These are phyloP conservation scores for Yamadazyma sp. DNA, from an alignment of 805 yeast species.

Conservation along the genomic window DNA sequence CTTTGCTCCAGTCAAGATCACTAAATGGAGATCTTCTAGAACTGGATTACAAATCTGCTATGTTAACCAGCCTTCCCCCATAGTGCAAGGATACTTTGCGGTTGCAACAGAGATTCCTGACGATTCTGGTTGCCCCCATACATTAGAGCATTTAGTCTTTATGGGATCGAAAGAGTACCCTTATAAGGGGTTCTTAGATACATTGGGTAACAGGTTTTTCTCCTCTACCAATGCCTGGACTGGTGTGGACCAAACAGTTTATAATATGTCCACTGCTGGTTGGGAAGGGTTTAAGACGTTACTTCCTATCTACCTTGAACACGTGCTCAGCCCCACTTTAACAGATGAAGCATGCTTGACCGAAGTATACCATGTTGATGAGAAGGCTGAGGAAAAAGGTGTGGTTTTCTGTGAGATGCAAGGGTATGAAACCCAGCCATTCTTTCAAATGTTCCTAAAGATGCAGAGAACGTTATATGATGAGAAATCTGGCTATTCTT, in stretches of 20 bases:
- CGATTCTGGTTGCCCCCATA: conserved; percentile 93
- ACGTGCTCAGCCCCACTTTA: conserved; percentile 77
- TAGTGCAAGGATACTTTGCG: conserved; percentile 91
- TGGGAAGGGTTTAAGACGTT: conserved; percentile 89
- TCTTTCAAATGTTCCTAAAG: conserved; percentile 61
- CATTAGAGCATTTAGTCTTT: conserved; percentile 89
- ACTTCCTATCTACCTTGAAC: conserved; percentile 89
- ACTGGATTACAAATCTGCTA: conserved; percentile 83
- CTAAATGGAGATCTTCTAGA: conserved; percentile 74
- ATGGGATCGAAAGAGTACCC: conserved; percentile 92
- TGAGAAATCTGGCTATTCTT: conserved; percentile 73
- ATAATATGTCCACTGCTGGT: conserved; percentile 88
- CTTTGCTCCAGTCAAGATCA: conserved; percentile 69
- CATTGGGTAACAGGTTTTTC: conserved; percentile 78
- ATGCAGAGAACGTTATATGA: conserved; percentile 57
- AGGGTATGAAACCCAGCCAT: conserved; percentile 78
- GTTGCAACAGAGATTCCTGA: conserved; percentile 89
- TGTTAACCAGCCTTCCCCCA: conserved; percentile 77
- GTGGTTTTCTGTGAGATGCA: conserved; percentile 98
- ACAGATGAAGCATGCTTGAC: conserved; percentile 90
- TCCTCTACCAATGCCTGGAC: conserved; percentile 97
- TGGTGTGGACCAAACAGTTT: conserved; percentile 91
- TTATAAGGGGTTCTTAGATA: conserved; percentile 86
- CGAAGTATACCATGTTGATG: conserved; percentile 94
- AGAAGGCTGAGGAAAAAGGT: conserved; percentile 87